phyloP scores from a whole-genome alignment of 371 early-diverging fungal species.

The Basidiobolus meristosporus region DNA sequence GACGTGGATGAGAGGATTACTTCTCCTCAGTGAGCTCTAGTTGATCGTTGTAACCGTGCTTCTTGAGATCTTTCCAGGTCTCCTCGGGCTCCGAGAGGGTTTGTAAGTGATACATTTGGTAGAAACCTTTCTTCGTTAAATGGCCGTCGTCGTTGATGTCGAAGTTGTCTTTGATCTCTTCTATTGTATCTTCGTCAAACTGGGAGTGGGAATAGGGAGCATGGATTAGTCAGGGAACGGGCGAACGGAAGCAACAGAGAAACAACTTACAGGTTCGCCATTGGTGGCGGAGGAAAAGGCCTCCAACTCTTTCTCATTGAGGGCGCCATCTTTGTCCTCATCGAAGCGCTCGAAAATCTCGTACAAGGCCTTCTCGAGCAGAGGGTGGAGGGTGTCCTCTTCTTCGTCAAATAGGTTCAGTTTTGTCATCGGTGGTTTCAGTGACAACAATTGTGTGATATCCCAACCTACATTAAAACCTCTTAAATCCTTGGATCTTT shows the following conservation, averaged over 20 bases:
- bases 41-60: slow-evolving; percentile 27
- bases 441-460: too few species aligned
- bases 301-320: slow-evolving; percentile 35
- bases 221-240: background rate
- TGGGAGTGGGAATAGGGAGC: slow-evolving; percentile 4
- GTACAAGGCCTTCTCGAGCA: background rate
- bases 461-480: too few species aligned
- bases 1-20: too few species aligned
- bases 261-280: slow-evolving; percentile 29
- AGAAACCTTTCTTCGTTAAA: slow-evolving; percentile 36
- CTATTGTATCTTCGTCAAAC: slow-evolving; percentile 45
- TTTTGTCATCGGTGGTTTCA: too few species aligned
- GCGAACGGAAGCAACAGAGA: background rate
- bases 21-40: slow-evolving; percentile 10
- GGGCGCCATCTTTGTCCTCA: slow-evolving; percentile 30
- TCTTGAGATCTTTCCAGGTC: slow-evolving; percentile 49
- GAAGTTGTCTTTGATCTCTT: slow-evolving; percentile 36
- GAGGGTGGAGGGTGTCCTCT: background rate
- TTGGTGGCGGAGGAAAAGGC: slow-evolving; percentile 51
- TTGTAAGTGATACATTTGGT: slow-evolving; percentile 56
- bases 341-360: slow-evolving; percentile 52
- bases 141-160: slow-evolving; percentile 26
- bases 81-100: slow-evolving; percentile 43
- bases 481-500: too few species aligned
- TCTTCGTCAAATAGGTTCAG: background rate